A percentile compares a stretch with the other conserved stretches of the same genome.
Conservation (phyloP, 1,284 basidiomycete genomes). For the Trametes polyzona region DNA sequence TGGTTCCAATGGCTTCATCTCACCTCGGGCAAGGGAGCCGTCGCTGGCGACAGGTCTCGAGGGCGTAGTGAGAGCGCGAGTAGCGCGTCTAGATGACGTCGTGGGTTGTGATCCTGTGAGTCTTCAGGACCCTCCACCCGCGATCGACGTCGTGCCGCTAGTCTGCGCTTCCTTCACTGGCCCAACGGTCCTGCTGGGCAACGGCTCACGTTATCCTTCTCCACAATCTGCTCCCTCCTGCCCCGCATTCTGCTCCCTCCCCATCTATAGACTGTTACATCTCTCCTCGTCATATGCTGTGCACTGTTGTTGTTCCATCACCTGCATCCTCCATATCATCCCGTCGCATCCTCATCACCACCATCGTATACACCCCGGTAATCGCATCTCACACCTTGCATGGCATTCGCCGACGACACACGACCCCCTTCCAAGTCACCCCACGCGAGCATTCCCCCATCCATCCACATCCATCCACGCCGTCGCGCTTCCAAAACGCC, state of each 20-base stretch:
- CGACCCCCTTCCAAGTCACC: slow-evolving; percentile 6
- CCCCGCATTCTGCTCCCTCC: neutral
- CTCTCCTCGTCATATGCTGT: slow-evolving; percentile 11
- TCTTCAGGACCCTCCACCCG: slow-evolving; percentile 13
- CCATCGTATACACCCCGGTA: slow-evolving; percentile 16
- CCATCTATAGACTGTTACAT: slow-evolving; percentile 14
- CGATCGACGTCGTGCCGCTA: slow-evolving; percentile 14
- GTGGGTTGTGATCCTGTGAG: slow-evolving; percentile 9
- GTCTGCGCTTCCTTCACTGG: slow-evolving; percentile 2
- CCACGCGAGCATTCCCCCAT: neutral
- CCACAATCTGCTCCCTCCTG: neutral
- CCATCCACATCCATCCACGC: neutral
- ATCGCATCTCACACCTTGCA: slow-evolving; percentile 15
- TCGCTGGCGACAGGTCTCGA: slow-evolving; percentile 15
- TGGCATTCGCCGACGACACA: slow-evolving; percentile 7
- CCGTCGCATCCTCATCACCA: slow-evolving; percentile 13
- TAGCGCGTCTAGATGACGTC: slow-evolving; percentile 26
- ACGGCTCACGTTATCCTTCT: slow-evolving; percentile 4
- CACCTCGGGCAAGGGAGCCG: slow-evolving; percentile 17
- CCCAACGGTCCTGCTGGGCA: slow-evolving; percentile 14
- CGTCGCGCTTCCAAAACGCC: slow-evolving; percentile 3
- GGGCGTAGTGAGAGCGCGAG: slow-evolving; percentile 25
- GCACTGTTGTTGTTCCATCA: slow-evolving; percentile 20
- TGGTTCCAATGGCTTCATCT: slow-evolving; percentile 32
- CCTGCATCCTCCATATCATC: slow-evolving; percentile 9